phyloP scores from a whole-genome alignment of 768 basidiomycete species.

The Xerocomellus intermedius region DNA sequence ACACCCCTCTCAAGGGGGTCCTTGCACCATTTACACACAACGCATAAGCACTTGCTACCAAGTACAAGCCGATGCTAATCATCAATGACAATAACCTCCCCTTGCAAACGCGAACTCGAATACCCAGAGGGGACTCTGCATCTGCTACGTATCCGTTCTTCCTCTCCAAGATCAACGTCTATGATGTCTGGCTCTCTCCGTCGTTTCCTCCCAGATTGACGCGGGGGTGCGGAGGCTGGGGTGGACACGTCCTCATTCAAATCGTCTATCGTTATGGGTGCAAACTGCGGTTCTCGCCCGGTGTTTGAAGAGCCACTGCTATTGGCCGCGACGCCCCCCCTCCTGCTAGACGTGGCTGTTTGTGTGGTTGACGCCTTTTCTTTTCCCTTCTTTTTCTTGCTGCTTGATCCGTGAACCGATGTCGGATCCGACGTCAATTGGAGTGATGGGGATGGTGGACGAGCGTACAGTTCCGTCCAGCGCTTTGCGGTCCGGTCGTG shows the following conservation, averaged over 20 bases:
- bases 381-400: conserved; percentile 38
- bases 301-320: conserved; percentile 16
- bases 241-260: conserved; percentile 28
- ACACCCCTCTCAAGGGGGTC: conserved; percentile 16
- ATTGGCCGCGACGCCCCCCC: background rate
- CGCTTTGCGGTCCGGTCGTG: conserved; percentile 78
- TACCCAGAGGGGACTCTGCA: conserved; percentile 13
- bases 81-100: conserved; percentile 48
- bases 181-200: conserved; percentile 28
- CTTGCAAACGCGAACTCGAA: conserved; percentile 15
- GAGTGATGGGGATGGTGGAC: conserved; percentile 36
- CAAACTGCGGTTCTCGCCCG: conserved; percentile 13
- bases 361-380: conserved; percentile 21
- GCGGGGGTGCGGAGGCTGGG: background rate
- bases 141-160: conserved; percentile 23
- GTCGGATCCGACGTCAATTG: conserved; percentile 15
- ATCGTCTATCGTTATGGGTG: conserved; percentile 32
- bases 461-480: conserved; percentile 75
- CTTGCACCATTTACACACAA: background rate
- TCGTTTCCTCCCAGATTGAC: conserved; percentile 35
- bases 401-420: background rate
- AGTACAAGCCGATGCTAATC: conserved; percentile 22
- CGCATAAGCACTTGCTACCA: too few species aligned
- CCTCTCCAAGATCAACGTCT: conserved; percentile 33
- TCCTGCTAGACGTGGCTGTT: conserved; percentile 5